Conservation (phyloP, 2,329 filamentous ascomycete species). For the Claviceps cyperi region DNA sequence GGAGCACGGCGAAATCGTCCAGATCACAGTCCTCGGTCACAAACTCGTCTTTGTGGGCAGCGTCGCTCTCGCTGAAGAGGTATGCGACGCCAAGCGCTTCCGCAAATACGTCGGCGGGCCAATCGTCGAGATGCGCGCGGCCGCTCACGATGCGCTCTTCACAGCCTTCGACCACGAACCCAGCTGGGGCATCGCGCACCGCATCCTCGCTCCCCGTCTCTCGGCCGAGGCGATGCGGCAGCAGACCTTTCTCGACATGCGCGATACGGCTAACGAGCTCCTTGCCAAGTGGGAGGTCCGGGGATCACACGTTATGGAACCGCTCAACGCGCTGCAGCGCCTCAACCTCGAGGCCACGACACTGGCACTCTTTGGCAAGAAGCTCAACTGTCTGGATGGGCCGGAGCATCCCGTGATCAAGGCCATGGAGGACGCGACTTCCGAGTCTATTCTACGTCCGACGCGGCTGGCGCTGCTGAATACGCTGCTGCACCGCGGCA, state of each 20-base stretch:
- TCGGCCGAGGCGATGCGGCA: constrained; percentile 17
- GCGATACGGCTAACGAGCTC: constrained; percentile 33
- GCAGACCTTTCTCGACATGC: constrained; percentile 30
- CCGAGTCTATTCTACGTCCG: constrained; percentile 40
- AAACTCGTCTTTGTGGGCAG: constrained; percentile 31
- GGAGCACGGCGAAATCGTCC: constrained; percentile 24
- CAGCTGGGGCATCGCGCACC: constrained; percentile 35
- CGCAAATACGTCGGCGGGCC: constrained; percentile 39
- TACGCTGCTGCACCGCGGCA: constrained; percentile 33
- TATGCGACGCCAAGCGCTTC: constrained; percentile 39
- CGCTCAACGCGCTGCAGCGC: constrained; percentile 35
- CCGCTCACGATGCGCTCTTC: constrained; percentile 38
- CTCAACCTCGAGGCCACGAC: constrained; percentile 38
- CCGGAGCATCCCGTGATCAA: constrained; percentile 32
- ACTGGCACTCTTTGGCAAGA: constrained; percentile 35
- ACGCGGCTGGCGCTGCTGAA: constrained; percentile 36
- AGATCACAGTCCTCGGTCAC: constrained; percentile 20
- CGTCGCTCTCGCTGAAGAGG: constrained; percentile 30
- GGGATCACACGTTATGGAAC: constrained; percentile 21
- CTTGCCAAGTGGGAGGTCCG: constrained; percentile 32
- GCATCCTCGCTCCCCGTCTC: constrained; percentile 35
- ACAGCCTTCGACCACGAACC: constrained; percentile 33
- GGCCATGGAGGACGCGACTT: constrained; percentile 40
- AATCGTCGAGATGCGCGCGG: constrained; percentile 34
- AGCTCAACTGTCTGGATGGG: constrained; percentile 30